A percentile compares a stretch with the other conserved stretches of the same genome.
phyloP scores from a whole-genome alignment of 164 flowering plant species.

The Warburgia ugandensis region DNA sequence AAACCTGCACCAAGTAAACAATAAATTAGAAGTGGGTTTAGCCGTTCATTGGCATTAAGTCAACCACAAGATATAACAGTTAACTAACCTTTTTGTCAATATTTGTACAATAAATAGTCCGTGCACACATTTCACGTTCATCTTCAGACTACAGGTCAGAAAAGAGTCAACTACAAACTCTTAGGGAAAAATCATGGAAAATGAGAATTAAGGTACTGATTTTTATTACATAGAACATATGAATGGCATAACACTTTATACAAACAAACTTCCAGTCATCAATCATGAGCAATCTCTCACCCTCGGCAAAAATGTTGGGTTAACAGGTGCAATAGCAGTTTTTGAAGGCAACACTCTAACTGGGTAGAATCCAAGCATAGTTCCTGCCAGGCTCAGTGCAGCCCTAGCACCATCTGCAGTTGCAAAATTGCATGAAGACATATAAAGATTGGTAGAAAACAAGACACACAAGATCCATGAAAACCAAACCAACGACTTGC shows the following conservation, averaged over 20 bases:
- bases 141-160: conserved; percentile 51
- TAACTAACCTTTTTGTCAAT: conserved; percentile 71
- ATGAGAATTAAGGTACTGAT: neutral
- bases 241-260: neutral
- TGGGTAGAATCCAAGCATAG: conserved; percentile 80
- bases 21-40: neutral
- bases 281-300: conserved; percentile 25
- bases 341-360: conserved; percentile 75
- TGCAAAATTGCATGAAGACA: conserved; percentile 7
- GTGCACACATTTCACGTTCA: conserved; percentile 84
- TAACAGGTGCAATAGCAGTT: conserved; percentile 90
- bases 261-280: neutral
- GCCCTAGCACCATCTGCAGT: conserved; percentile 62
- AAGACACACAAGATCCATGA: neutral
- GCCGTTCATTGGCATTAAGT: conserved; percentile 1
- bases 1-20: conserved; percentile 34
- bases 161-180: no score
- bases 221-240: neutral
- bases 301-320: conserved; percentile 76
- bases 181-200: no score
- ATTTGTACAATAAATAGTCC: conserved; percentile 82
- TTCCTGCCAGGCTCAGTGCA: conserved; percentile 63
- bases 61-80: neutral
- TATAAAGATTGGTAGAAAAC: neutral
- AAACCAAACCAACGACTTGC: neutral